A percentile compares a stretch with the other conserved stretches of the same genome.
Conservation (phyloP, 2,329 filamentous ascomycete species). For the Epichloe sibirici region DNA sequence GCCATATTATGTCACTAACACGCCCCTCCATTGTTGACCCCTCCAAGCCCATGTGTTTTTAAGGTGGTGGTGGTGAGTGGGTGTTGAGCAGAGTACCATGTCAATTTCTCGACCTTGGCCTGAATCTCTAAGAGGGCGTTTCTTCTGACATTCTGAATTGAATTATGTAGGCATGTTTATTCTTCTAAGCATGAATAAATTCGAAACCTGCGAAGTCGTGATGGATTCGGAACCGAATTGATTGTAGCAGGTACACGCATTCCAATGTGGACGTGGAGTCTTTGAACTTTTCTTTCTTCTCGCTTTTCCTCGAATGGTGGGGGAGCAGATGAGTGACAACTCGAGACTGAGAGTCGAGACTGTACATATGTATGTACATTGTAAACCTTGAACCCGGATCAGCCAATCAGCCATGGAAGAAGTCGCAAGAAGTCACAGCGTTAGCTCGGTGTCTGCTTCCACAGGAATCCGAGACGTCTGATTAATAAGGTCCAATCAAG, state of each 20-base stretch:
- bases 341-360: not conserved
- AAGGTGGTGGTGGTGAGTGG: not conserved
- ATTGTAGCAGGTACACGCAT: too few species aligned
- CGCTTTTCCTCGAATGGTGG: not conserved
- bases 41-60: not conserved
- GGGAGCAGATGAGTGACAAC: not conserved
- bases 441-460: not conserved
- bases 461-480: not conserved
- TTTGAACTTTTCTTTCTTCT: not conserved
- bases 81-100: too few species aligned
- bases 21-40: not conserved
- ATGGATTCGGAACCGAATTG: too few species aligned
- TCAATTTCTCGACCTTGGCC: too few species aligned
- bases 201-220: too few species aligned
- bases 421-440: slow-evolving; percentile 1
- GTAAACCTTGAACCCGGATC: not conserved
- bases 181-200: too few species aligned
- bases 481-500: not conserved
- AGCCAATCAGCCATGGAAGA: not conserved
- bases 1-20: slow-evolving; percentile 1
- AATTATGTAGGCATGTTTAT: too few species aligned
- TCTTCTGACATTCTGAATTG: too few species aligned
- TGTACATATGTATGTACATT: too few species aligned
- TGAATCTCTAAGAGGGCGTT: too few species aligned
- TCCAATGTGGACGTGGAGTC: not conserved